These are phyloP conservation scores for Aspergillus heteromorphus DNA, from an alignment of 495 filamentous ascomycete species.

Conservation along the genomic window DNA sequence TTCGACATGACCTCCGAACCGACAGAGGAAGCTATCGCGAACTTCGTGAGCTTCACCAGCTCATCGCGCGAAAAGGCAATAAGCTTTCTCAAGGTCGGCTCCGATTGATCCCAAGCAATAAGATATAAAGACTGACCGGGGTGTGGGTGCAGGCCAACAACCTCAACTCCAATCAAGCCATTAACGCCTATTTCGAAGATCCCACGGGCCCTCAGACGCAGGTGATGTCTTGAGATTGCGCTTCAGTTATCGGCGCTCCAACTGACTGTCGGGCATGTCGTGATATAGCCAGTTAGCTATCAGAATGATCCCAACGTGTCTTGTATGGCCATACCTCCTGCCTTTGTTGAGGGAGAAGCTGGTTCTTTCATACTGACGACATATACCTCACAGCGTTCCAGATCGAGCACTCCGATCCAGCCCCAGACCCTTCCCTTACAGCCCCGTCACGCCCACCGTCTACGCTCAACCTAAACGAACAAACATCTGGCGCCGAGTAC, in stretches of 20 bases:
- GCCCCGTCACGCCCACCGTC: constrained; percentile 69
- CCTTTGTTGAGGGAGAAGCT: not conserved
- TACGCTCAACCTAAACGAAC: constrained; percentile 46
- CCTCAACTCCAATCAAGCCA: constrained; percentile 43
- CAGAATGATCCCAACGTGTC: constrained; percentile 21
- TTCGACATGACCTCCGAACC: constrained; percentile 39
- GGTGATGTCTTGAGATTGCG: constrained; percentile 16
- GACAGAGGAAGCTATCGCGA: constrained; percentile 39
- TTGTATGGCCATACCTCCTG: constrained; percentile 12
- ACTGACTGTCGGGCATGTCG: constrained; percentile 8
- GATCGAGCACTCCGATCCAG: constrained; percentile 50
- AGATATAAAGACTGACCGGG: constrained; percentile 1
- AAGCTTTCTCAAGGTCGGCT: constrained; percentile 40
- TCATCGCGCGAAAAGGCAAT: constrained; percentile 42
- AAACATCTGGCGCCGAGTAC: not conserved
- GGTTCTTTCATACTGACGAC: constrained; percentile 1
- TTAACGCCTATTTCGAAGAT: constrained; percentile 51
- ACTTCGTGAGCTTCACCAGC: constrained; percentile 44
- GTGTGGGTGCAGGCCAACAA: constrained; percentile 43
- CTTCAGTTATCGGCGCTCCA: not conserved
- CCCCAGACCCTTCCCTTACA: constrained; percentile 33
- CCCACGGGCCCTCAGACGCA: constrained; percentile 33
- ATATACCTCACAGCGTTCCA: constrained; percentile 44
- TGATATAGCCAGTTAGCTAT: constrained; percentile 15
- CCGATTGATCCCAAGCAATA: no score